A percentile compares a stretch with the other conserved stretches of the same genome.
Conservation (phyloP, 2,329 filamentous ascomycete genomes). For the Epichloe hybrida region DNA sequence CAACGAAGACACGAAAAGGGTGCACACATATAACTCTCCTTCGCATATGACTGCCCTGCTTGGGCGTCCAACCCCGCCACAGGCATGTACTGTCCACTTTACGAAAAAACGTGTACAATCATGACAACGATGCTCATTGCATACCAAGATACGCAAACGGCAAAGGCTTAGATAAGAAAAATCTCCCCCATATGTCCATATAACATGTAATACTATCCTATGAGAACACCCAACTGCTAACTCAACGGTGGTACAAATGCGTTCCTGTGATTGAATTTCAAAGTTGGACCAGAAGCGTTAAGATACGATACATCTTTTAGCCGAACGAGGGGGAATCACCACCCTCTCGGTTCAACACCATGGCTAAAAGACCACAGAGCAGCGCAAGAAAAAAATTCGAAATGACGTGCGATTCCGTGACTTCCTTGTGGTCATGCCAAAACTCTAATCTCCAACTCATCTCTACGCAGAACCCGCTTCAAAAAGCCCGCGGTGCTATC, state of each 20-base stretch:
- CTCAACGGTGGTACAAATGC: background rate
- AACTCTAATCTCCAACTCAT: background rate
- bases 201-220: background rate
- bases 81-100: background rate
- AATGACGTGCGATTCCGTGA: constrained; percentile 2
- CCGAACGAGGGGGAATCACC: constrained; percentile 12
- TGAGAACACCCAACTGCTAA: background rate
- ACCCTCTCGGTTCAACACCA: constrained; percentile 12
- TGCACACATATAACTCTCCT: background rate
- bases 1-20: background rate
- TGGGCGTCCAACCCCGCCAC: too few relatives aligned
- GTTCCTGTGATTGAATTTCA: background rate
- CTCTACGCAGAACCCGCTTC: background rate
- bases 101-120: background rate
- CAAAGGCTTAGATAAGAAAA: background rate
- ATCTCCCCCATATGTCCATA: background rate
- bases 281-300: constrained; percentile 29
- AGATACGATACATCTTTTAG: constrained; percentile 53
- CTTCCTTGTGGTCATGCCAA: background rate
- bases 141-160: background rate
- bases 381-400: constrained; percentile 40
- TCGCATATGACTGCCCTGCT: background rate
- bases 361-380: constrained; percentile 47
- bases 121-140: background rate
- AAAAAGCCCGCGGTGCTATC: constrained; percentile 1